Evolutionary conservation across 352 stramenopile genomes (phyloP), one percentile per base, ranked within the genome.

Genomic region (Pythium coloratum): DNA sequence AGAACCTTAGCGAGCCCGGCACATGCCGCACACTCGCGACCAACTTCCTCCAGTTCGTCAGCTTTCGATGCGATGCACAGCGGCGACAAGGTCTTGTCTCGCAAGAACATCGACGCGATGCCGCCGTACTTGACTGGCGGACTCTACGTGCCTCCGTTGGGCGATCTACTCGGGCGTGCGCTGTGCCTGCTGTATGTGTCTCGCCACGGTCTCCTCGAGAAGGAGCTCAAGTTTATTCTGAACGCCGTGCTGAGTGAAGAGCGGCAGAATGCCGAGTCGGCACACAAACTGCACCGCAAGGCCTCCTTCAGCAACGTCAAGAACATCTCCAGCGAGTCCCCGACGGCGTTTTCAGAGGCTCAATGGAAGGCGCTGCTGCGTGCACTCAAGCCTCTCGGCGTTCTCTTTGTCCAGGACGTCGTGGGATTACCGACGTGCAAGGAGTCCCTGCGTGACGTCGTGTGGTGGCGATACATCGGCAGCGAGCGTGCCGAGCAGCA

Each of bases 131-230:
- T 97, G 30, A 83, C 68, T 0, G 87, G 86, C 5, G 88, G 87
- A 3, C 59, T 73, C n/a, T 56, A 67, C 44, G 81, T 92, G 16
- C 59, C 66, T 4, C 78, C 80, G 6, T 70, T 98, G 7, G 80
- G 78, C 5, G 68, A 86, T 20, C 60, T 98, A 18, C 69, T 98
- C 1, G 85, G 91, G 3, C 78, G 82, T 68, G 77, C 91, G 18
- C 67, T 98, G 28, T 86, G 84, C 7, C 67, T 98, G 7, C 72
- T 98, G 42, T 97, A 97, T 62, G 89, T 97, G 0, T 88, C 84
- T 46, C 83, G 93, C 6, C 91, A 98, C 54, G 93, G 93, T 3
- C 76, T 98, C 44, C 76, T 95, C 16, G 67, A 94, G 55, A 87
- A 92, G 47, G 93, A 98, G 59, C 75, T 98, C 26, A 84, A 84